Conservation (phyloP, 2,329 filamentous ascomycete genomes). For the Clonostachys byssicola region DNA sequence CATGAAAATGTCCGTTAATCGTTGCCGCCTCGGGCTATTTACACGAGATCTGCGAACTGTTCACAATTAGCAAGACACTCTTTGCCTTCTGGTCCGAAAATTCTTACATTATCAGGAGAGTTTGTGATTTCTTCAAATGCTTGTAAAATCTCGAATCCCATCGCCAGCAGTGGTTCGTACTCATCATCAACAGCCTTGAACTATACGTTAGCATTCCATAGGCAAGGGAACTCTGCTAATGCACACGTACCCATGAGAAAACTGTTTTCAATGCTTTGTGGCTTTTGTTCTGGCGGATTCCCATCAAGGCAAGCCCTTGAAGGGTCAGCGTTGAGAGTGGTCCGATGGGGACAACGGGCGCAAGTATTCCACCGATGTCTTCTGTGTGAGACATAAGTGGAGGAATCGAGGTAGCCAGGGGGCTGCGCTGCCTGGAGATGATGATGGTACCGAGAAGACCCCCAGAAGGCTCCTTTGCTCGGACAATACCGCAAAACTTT, state of each 20-base stretch:
- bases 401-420: slow-evolving; percentile 66
- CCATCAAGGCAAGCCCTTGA: slow-evolving; percentile 77
- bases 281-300: slow-evolving; percentile 76
- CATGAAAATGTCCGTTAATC: background rate
- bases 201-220: slow-evolving; percentile 7
- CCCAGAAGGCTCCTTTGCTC: slow-evolving; percentile 66
- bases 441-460: slow-evolving; percentile 76
- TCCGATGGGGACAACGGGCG: slow-evolving; percentile 68
- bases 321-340: slow-evolving; percentile 65
- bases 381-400: slow-evolving; percentile 55
- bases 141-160: slow-evolving; percentile 78
- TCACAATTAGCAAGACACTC: background rate
- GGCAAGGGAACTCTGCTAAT: background rate
- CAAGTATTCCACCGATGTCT: slow-evolving; percentile 71
- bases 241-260: slow-evolving; percentile 69
- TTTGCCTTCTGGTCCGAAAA: slow-evolving; percentile 4
- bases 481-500: slow-evolving; percentile 74
- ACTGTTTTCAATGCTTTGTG: slow-evolving; percentile 71
- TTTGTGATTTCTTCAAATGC: slow-evolving; percentile 77
- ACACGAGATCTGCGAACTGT: slow-evolving; percentile 1
- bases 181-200: slow-evolving; percentile 60
- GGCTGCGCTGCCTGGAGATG: slow-evolving; percentile 68
- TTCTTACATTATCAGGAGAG: slow-evolving; percentile 48
- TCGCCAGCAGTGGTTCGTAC: slow-evolving; percentile 67
- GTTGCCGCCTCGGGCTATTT: background rate